Evolutionary conservation across 139 green algal genomes (phyloP), one percentile per base, ranked within the genome.

Genomic region (Chlorella sp.): DNA sequence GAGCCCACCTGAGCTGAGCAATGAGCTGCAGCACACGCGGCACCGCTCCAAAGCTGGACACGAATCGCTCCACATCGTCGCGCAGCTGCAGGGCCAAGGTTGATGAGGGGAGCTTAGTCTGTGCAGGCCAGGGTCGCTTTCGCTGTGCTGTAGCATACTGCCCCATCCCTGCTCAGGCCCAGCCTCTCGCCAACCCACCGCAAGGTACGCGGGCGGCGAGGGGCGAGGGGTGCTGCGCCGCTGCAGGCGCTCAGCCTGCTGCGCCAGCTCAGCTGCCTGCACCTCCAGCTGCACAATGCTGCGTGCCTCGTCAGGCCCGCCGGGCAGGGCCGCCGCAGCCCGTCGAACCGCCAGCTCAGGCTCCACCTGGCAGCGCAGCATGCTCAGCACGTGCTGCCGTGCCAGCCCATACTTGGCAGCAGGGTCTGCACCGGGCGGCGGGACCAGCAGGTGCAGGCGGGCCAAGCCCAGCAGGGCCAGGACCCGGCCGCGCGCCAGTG

Each of bases 381-480:
- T 60, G 12, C 25, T 63, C 72, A 88, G 82, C 38, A 91, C n/a
- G 80, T 91, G 90, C 26, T 55, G 55, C 44, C 62, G 62, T 60
- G 65, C 38, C 62, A 93, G 85, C 0, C 67, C 83, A 86, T 91
- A 91, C 86, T 93, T 93, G 44, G 87, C 91, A 0, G 95, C 95
- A 23, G 97, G 97, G 89, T 99, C 97, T 0, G 94, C 83, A 13
- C 88, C 94, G 17, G 89, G 60, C 1, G 93, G 78, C 12, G 95
- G 92, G n/a, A 87, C 64, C 1, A 94, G 87, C 41, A 99, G 92
- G 51, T 97, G 93, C 73, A 99, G 87, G 30, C 97, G 90, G 20
- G 92, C 32, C 65, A 89, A 60, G 39, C 95, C 97, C 36, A 99
- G 85, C 80, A 97, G 76, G 20, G 89, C 63, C 97, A 96, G 99